Conservation (phyloP, 1,284 basidiomycete species). For the Ustanciosporium gigantosporum region DNA sequence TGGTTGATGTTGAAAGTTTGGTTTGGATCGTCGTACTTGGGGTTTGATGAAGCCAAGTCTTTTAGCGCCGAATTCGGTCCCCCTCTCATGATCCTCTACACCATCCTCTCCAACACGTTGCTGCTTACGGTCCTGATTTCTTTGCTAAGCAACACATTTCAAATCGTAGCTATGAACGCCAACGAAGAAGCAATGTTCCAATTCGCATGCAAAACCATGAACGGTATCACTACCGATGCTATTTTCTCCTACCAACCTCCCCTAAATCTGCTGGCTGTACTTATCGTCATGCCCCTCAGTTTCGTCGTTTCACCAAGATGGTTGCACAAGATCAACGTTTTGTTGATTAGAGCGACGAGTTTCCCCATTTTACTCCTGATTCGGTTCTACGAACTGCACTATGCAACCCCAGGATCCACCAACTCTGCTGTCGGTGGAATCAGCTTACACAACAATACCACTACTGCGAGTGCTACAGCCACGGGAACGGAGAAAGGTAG, state of each 20-base stretch:
- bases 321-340: conserved; percentile 68
- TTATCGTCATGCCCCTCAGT: conserved; percentile 40
- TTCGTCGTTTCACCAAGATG: conserved; percentile 42
- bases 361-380: conserved; percentile 82
- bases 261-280: conserved; percentile 62
- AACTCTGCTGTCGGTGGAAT: conserved; percentile 63
- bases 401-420: too few species aligned
- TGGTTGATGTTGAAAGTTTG: conserved; percentile 89
- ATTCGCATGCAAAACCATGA: conserved; percentile 67
- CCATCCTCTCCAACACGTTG: conserved; percentile 70
- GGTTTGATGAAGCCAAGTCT: conserved; percentile 39
- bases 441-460: too few species aligned
- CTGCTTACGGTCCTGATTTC: conserved; percentile 71
- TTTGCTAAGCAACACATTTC: conserved; percentile 89
- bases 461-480: too few species aligned
- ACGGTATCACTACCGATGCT: conserved; percentile 80
- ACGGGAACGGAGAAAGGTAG: conserved; percentile 41
- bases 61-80: conserved; percentile 86
- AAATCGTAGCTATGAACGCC: conserved; percentile 86
- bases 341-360: conserved; percentile 71
- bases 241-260: conserved; percentile 92
- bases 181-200: conserved; percentile 91
- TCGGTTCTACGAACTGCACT: conserved; percentile 79
- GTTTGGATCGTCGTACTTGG: conserved; percentile 57
- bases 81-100: conserved; percentile 70